phyloP scores from a whole-genome alignment of 371 early-diverging fungal genomes.

The Rhizopus delemar region DNA sequence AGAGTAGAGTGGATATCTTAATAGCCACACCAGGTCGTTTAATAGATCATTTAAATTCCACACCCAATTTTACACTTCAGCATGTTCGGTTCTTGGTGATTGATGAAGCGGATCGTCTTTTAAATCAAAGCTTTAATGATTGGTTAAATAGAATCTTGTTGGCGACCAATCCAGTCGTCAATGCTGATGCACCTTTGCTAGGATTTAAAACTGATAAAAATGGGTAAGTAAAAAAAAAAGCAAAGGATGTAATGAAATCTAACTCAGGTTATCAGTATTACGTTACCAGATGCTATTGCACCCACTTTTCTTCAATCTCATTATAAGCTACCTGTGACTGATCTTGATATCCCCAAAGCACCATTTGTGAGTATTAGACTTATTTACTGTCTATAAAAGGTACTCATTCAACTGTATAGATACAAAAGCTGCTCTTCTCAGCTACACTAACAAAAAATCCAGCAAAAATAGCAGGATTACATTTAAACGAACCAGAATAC shows the following conservation, averaged over 20 bases:
- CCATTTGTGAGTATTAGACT: slow-evolving; percentile 42
- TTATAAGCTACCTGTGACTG: slow-evolving; percentile 50
- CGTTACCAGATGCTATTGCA: slow-evolving; percentile 57
- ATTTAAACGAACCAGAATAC: slow-evolving; percentile 76
- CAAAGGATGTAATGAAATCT: no score
- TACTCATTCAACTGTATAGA: slow-evolving; percentile 17
- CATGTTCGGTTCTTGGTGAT: slow-evolving; percentile 86
- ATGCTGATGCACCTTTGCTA: slow-evolving; percentile 10
- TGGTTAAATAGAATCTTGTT: slow-evolving; percentile 87
- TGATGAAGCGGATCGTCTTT: slow-evolving; percentile 97
- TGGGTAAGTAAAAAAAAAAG: slow-evolving; percentile 20
- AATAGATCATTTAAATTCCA: slow-evolving; percentile 84
- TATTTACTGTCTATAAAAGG: not conserved
- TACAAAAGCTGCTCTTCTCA: slow-evolving; percentile 90
- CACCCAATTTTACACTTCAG: slow-evolving; percentile 86
- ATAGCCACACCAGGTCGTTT: slow-evolving; percentile 96
- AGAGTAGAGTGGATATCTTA: slow-evolving; percentile 84
- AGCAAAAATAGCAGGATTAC: slow-evolving; percentile 84
- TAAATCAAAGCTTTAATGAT: slow-evolving; percentile 89
- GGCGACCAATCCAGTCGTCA: slow-evolving; percentile 62
- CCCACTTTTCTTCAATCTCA: slow-evolving; percentile 51
- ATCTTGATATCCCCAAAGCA: slow-evolving; percentile 56
- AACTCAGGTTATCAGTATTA: slow-evolving; percentile 32
- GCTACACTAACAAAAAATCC: slow-evolving; percentile 94
- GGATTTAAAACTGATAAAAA: slow-evolving; percentile 29